Evolutionary conservation across 2,329 filamentous ascomycete species (phyloP).

Genomic region (Aspergillus oerlinghausenensis): DNA sequence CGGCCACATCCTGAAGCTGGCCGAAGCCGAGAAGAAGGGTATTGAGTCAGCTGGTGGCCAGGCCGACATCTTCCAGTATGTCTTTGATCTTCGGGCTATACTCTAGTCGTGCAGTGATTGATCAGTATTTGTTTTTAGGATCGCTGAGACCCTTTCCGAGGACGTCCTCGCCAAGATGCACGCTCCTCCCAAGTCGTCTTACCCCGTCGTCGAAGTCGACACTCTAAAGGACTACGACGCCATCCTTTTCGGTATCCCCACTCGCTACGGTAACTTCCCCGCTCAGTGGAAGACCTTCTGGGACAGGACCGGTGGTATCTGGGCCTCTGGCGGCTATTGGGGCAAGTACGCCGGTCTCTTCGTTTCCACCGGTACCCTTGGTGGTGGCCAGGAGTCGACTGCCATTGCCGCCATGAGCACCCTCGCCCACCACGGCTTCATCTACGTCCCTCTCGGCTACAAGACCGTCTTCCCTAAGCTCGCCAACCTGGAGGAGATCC

Average conservation of each 20-base stretch:
- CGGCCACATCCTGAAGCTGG: constrained; percentile 80
- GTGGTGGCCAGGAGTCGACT: constrained; percentile 92
- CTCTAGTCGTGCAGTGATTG: not conserved
- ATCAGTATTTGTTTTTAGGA: constrained; percentile 40
- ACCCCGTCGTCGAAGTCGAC: constrained; percentile 59
- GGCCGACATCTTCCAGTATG: constrained; percentile 76
- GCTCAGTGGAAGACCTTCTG: constrained; percentile 85
- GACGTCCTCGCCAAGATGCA: constrained; percentile 89
- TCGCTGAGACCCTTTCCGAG: constrained; percentile 78
- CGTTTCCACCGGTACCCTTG: constrained; percentile 75
- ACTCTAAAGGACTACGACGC: constrained; percentile 74
- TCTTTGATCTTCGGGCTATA: not conserved
- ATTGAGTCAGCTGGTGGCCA: constrained; percentile 81
- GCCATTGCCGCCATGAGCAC: constrained; percentile 77
- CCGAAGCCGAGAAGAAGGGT: constrained; percentile 85
- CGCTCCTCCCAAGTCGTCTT: constrained; percentile 69
- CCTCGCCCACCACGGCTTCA: constrained; percentile 86
- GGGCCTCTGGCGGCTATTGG: constrained; percentile 69
- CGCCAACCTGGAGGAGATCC: constrained; percentile 69
- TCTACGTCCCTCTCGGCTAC: constrained; percentile 95
- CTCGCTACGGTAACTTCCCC: constrained; percentile 94
- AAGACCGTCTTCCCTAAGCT: constrained; percentile 69
- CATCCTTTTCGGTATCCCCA: constrained; percentile 91
- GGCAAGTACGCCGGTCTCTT: constrained; percentile 93
- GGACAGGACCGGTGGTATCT: constrained; percentile 85